Percentiles rank a stretch among this genome's conserved stretches.
Evolutionary conservation across 768 basidiomycete genomes (phyloP).

Genomic region (Tulasnella sp.): DNA sequence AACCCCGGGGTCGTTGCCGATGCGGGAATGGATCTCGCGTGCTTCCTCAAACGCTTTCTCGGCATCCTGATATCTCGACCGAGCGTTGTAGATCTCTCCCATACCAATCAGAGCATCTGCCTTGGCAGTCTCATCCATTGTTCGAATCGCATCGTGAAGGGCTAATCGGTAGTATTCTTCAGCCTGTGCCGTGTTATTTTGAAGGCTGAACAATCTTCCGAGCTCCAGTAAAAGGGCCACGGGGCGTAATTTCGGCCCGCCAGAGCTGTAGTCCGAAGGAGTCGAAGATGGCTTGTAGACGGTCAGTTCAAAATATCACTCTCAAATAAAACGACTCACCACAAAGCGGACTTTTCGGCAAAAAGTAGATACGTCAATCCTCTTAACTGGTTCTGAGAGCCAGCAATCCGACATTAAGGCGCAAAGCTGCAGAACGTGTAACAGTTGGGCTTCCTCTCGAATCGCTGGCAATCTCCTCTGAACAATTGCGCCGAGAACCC

Average conservation of each 20-base stretch:
- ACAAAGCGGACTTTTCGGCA: not conserved
- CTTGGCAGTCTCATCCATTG: not conserved
- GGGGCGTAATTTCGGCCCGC: not conserved
- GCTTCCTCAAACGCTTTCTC: not conserved
- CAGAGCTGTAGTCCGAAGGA: not conserved
- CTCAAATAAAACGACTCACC: not conserved
- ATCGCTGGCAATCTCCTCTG: not conserved
- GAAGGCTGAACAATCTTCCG: not conserved
- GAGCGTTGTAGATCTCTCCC: not conserved
- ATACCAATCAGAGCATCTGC: not conserved
- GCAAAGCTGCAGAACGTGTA: not conserved
- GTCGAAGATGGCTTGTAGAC: not conserved
- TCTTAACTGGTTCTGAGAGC: not conserved
- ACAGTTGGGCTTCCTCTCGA: not conserved
- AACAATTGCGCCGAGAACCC: not conserved
- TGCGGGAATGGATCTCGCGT: not conserved
- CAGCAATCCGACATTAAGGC: not conserved
- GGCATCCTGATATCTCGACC: not conserved
- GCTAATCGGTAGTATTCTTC: not conserved
- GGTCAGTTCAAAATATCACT: not conserved
- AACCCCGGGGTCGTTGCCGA: not conserved
- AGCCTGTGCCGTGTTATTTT: not conserved
- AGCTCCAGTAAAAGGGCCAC: not conserved
- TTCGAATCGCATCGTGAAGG: not conserved
- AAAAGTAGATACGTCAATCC: not conserved